Conservation (phyloP, 2,329 filamentous ascomycete species). For the Cladosporium velox region DNA sequence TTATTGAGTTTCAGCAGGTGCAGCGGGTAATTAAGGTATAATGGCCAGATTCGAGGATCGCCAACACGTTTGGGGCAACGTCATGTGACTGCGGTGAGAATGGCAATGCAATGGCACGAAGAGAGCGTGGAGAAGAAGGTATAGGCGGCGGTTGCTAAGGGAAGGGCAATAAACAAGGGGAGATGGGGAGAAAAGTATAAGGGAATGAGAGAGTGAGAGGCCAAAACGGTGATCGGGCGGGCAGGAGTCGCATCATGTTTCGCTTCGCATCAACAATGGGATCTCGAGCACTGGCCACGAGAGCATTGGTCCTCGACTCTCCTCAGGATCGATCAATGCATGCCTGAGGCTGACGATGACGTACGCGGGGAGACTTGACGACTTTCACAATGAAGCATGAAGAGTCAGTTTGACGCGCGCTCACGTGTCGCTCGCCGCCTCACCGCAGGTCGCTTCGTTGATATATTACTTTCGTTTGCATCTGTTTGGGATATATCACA, state of each 20-base stretch:
- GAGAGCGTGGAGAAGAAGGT: background rate
- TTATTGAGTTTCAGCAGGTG: conserved; percentile 17
- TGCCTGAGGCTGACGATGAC: background rate
- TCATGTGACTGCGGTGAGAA: background rate
- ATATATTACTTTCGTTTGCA: background rate
- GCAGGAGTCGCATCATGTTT: background rate
- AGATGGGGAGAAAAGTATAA: background rate
- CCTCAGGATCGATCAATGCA: background rate
- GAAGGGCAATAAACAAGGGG: background rate
- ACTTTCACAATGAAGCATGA: background rate
- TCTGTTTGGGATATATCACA: background rate
- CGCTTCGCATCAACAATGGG: background rate
- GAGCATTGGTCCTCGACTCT: too few relatives aligned
- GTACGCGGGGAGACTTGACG: conserved; percentile 3
- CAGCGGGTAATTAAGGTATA: conserved; percentile 13
- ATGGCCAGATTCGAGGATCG: conserved; percentile 16
- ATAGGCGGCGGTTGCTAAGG: background rate
- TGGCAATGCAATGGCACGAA: background rate
- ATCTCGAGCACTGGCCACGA: background rate
- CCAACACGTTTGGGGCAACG: background rate
- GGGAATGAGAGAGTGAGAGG: background rate
- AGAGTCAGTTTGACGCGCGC: conserved; percentile 2
- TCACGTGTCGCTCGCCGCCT: background rate
- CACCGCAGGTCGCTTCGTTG: conserved; percentile 3
- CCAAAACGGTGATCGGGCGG: background rate